Evolutionary conservation across 192 early-diverging fungal species (phyloP).

Genomic region (Linnemannia schmuckeri): DNA sequence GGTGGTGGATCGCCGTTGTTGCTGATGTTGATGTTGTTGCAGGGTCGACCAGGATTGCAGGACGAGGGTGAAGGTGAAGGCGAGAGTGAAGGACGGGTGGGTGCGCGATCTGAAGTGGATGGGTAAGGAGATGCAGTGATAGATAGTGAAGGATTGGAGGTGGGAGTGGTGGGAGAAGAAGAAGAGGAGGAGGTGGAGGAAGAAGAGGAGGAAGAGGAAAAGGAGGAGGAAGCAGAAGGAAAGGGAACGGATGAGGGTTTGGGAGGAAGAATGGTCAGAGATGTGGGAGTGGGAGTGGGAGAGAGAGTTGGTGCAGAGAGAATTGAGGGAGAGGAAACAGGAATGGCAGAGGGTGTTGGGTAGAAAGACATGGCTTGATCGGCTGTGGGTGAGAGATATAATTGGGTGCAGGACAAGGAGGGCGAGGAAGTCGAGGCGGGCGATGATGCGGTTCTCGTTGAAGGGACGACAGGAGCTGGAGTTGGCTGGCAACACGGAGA

Average conservation of each 20-base stretch:
- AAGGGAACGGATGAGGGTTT: conserved; percentile 1
- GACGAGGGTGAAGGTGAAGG: conserved; percentile 2
- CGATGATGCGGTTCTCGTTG: neutral
- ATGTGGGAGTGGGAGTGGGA: conserved; percentile 7
- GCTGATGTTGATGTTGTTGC: neutral
- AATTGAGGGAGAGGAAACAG: conserved; percentile 3
- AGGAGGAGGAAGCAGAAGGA: conserved; percentile 15
- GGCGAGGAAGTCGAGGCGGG: neutral
- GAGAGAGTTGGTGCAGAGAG: conserved; percentile 10
- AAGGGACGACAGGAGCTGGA: neutral
- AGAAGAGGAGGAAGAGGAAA: neutral
- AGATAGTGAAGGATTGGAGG: conserved; percentile 16
- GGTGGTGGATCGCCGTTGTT: neutral
- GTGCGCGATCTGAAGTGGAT: neutral
- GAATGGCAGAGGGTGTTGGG: neutral
- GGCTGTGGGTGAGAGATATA: neutral
- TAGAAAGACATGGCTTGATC: conserved; percentile 6
- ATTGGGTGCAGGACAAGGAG: neutral
- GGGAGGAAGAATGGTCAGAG: conserved; percentile 9
- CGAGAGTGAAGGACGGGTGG: neutral
- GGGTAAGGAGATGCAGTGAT: neutral
- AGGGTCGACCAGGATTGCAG: neutral
- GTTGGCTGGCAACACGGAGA: neutral
- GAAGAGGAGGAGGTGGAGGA: conserved; percentile 7
- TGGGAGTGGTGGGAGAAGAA: conserved; percentile 12